Percentiles rank a stretch among this genome's conserved stretches.
Conservation (phyloP, 495 filamentous ascomycete genomes). For the Trichoderma gamsii region DNA sequence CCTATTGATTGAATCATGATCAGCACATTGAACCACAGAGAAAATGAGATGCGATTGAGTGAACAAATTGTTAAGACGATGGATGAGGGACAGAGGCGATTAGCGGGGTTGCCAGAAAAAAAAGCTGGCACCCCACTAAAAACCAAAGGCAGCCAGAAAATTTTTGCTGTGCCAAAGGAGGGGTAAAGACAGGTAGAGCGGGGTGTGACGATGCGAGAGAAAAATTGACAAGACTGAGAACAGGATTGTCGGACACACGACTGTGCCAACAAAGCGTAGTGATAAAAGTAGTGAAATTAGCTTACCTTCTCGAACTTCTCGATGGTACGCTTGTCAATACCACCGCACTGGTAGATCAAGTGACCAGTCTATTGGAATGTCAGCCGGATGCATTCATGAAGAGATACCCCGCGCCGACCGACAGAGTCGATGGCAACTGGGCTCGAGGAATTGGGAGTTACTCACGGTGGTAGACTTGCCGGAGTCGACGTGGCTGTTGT, state of each 20-base stretch:
- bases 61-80: neutral
- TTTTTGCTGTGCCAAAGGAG: neutral
- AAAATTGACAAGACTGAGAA: neutral
- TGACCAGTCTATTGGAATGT: constrained; percentile 52
- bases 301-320: constrained; percentile 99
- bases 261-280: neutral
- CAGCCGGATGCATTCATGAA: constrained; percentile 15
- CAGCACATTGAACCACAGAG: neutral
- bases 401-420: neutral
- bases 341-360: constrained; percentile 99
- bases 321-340: constrained; percentile 99
- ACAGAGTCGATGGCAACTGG: constrained; percentile 25
- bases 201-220: neutral
- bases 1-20: constrained; percentile 41
- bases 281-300: neutral
- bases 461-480: constrained; percentile 91
- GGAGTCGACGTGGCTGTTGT: constrained; percentile 87
- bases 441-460: constrained; percentile 40
- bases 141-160: constrained; percentile 1
- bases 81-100: neutral
- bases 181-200: constrained; percentile 5
- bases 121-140: neutral
- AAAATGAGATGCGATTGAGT: constrained; percentile 11
- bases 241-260: neutral
- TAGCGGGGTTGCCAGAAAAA: neutral